Base-by-base conservation (phyloP, 2,329 filamentous ascomycete species). In the Arthrobotrys sphaeroides region DNA sequence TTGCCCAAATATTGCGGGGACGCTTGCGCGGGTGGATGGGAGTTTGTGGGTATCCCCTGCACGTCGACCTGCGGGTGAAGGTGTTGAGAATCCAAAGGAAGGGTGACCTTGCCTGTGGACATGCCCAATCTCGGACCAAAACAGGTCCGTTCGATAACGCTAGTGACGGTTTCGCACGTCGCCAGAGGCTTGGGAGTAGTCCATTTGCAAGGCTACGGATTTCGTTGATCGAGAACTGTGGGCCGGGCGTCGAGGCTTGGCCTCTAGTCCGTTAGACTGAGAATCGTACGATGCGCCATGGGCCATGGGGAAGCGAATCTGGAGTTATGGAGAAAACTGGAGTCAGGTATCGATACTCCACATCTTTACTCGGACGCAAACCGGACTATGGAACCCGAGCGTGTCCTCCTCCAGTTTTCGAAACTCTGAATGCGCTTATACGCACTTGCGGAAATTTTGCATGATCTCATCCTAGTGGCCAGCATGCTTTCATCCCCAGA, bases 361-460 rank as follows among this genome's bases (percentile, higher is more conserved):
- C 57, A 74, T 42, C 60, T 31, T 51, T 57, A 68, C 53, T 75
- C 72, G 72, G 72, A 75, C 64, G 72, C 65, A 68, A 69, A 69
- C 72, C 72, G 72, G 72, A 75, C 64, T 47, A 64, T 69, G 72
- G 57, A 57, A 75, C 33, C 72, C 72, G 72, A 69, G 38, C 13
- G 47, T 64, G 64, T 66, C 55, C 47, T 53, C 64, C 28, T 53
- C 64, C 31, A 62, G 22, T 31, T 47, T 57, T 38, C 31, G 53
- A 60, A 62, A 40, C 55, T 64, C 28, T 61, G 55, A 28, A 24
- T 57, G 69, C 40, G 45, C 61, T 59, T 33, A 55, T 43, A 59
- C 64, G 72, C 72, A 75, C 72, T 75, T 75, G 72, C 72, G 72
- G 72, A 75, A 75, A 75, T 75, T 75, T 75, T 69, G 64, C 64